Conservation (phyloP, 83 land plant genomes). For the Diphasiastrum complanatum region DNA sequence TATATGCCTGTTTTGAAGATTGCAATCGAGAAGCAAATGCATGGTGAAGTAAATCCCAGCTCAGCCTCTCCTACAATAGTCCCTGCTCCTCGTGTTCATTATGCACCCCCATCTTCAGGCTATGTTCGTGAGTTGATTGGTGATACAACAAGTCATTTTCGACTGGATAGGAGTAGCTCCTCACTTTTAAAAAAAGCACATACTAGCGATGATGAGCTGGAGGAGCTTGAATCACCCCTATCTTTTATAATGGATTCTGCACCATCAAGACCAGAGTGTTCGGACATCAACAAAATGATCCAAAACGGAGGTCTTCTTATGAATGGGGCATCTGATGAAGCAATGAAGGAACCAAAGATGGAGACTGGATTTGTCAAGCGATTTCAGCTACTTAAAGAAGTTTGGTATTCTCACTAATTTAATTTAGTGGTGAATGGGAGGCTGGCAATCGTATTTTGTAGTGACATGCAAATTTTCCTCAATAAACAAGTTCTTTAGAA, state of each 20-base stretch:
- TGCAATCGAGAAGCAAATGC: conserved; percentile 21
- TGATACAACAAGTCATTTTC: conserved; percentile 32
- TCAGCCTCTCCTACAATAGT: conserved; percentile 34
- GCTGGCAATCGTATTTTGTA: too few relatives aligned
- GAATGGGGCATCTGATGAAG: too few relatives aligned
- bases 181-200: conserved; percentile 62
- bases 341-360: not conserved
- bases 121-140: conserved; percentile 63
- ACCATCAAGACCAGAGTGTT: not conserved
- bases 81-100: conserved; percentile 47
- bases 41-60: conserved; percentile 31
- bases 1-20: conserved; percentile 8
- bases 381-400: conserved; percentile 14
- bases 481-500: too few relatives aligned
- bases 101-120: conserved; percentile 52
- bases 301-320: too few relatives aligned
- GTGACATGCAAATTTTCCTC: too few relatives aligned
- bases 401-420: too few relatives aligned
- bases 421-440: too few relatives aligned
- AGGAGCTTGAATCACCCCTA: conserved; percentile 67
- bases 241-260: conserved; percentile 41
- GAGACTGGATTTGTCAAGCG: conserved; percentile 6
- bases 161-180: conserved; percentile 45
- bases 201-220: conserved; percentile 90
- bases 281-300: not conserved